Evolutionary conservation across 106 monocot species (phyloP).

Genomic region (Iris macrosiphon): DNA sequence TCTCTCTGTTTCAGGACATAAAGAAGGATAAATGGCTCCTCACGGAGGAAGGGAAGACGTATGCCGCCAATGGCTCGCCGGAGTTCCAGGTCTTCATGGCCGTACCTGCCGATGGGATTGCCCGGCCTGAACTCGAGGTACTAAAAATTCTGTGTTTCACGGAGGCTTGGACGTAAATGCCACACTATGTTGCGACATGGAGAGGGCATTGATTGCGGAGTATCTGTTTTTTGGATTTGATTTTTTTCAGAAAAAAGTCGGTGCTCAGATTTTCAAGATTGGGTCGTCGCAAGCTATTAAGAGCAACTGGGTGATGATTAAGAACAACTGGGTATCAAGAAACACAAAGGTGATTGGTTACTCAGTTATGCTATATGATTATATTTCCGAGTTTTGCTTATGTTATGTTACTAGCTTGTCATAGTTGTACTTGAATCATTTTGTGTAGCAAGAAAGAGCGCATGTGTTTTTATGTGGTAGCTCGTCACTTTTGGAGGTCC

Average conservation of each 20-base stretch:
- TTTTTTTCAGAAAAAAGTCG: slow-evolving; percentile 52
- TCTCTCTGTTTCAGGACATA: slow-evolving; percentile 43
- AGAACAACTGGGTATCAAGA: slow-evolving; percentile 44
- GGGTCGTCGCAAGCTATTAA: slow-evolving; percentile 61
- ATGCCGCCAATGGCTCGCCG: slow-evolving; percentile 58
- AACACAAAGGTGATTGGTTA: slow-evolving; percentile 27
- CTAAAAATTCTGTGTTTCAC: background rate
- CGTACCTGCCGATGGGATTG: slow-evolving; percentile 66
- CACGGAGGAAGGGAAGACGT: slow-evolving; percentile 75
- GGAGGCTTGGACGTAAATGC: background rate
- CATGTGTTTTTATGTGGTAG: too few species aligned
- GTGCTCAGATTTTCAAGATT: slow-evolving; percentile 45
- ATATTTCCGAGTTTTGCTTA: background rate
- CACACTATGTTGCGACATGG: too few species aligned
- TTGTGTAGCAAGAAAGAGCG: background rate
- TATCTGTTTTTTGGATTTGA: background rate
- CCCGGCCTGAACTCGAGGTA: slow-evolving; percentile 56
- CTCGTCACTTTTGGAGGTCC: background rate
- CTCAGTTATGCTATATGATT: background rate
- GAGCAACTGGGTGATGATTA: slow-evolving; percentile 71
- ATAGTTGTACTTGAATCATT: background rate
- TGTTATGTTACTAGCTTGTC: background rate
- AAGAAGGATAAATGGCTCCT: slow-evolving; percentile 54
- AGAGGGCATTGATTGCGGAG: background rate
- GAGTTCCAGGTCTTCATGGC: slow-evolving; percentile 52